These are phyloP conservation scores for Bipolaris victoriae DNA, from an alignment of 2,329 filamentous ascomycete genomes.

Conservation along the genomic window DNA sequence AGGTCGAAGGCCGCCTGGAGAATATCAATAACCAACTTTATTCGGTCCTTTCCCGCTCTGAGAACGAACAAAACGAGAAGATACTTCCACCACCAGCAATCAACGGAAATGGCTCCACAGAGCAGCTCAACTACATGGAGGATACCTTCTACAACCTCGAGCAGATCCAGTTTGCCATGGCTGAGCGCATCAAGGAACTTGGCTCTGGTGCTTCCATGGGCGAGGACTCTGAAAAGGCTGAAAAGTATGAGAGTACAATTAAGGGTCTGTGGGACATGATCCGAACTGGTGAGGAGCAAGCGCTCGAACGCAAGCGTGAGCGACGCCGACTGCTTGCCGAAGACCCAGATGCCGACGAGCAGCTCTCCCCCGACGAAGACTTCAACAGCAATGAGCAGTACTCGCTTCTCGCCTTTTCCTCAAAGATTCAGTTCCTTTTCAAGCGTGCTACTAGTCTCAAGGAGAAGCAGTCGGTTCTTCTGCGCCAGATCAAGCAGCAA, in stretches of 20 bases:
- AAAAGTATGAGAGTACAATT: conserved; percentile 59
- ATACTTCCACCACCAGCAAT: conserved; percentile 65
- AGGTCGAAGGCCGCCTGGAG: conserved; percentile 50
- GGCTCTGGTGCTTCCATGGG: conserved; percentile 27
- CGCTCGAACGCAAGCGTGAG: conserved; percentile 47
- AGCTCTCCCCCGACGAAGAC: conserved; percentile 66
- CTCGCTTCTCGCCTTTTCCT: conserved; percentile 75
- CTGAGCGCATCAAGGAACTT: conserved; percentile 38
- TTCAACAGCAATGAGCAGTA: conserved; percentile 65
- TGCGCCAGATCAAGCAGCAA: conserved; percentile 93
- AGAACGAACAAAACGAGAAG: conserved; percentile 59
- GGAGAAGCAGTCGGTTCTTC: conserved; percentile 87
- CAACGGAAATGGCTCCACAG: conserved; percentile 64
- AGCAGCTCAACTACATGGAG: conserved; percentile 73
- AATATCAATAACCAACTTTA: conserved; percentile 69
- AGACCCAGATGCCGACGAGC: conserved; percentile 65
- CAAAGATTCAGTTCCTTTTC: conserved; percentile 80
- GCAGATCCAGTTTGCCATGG: conserved; percentile 42
- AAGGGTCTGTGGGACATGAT: conserved; percentile 62
- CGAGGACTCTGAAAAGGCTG: conserved; percentile 34
- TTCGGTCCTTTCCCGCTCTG: conserved; percentile 50
- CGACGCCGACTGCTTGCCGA: conserved; percentile 52
- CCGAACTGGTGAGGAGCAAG: conserved; percentile 50
- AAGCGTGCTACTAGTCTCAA: conserved; percentile 76
- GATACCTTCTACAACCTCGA: conserved; percentile 60